Evolutionary conservation across 78 protist species (phyloP).

Genomic region (Monosiga brevicollis): DNA sequence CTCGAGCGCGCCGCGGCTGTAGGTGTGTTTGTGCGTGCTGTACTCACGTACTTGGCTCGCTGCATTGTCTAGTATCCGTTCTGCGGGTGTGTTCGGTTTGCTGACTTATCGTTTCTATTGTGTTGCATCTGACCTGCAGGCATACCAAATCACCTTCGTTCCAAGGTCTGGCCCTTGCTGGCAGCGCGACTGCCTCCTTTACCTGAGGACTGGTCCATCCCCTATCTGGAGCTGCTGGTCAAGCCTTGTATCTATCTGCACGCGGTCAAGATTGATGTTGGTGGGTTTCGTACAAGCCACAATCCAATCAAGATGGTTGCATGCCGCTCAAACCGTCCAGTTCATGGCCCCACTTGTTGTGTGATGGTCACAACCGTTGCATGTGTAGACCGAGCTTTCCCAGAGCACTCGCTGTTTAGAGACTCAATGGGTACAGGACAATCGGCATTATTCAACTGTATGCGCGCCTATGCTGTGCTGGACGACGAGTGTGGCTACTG

Average conservation of each 20-base stretch:
- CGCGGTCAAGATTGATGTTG: not conserved
- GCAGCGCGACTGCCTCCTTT: not conserved
- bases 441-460: not conserved
- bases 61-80: too few relatives aligned
- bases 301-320: not conserved
- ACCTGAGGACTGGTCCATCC: not conserved
- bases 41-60: too few relatives aligned
- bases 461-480: not conserved
- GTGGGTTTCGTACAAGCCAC: not conserved
- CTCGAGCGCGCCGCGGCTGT: not conserved
- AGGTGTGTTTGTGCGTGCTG: not conserved
- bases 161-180: not conserved
- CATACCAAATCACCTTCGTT: not conserved
- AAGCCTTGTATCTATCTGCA: not conserved
- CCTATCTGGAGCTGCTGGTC: not conserved
- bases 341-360: not conserved
- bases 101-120: too few relatives aligned
- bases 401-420: not conserved
- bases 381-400: not conserved
- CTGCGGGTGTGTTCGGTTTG: too few relatives aligned
- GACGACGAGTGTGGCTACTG: not conserved
- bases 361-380: not conserved
- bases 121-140: too few relatives aligned
- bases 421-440: not conserved
- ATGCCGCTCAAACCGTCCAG: not conserved